A percentile compares a stretch with the other conserved stretches of the same genome.
phyloP scores from a whole-genome alignment of 768 basidiomycete species.

The Lentinula sp. region DNA sequence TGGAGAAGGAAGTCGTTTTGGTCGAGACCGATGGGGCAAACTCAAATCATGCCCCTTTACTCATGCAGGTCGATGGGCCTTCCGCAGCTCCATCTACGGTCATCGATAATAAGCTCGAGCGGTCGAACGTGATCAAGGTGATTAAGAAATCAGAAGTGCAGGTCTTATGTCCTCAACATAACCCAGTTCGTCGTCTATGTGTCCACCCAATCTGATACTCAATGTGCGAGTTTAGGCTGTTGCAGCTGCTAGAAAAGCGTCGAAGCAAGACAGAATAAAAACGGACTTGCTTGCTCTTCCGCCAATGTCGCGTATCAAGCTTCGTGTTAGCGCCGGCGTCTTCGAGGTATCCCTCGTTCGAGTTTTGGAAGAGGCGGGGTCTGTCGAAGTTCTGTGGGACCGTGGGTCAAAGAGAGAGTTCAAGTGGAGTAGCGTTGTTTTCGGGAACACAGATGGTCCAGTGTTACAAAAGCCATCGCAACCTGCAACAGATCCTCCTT shows the following conservation, averaged over 20 bases:
- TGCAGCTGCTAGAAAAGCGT: constrained; percentile 67
- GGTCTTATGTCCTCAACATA: constrained; percentile 81
- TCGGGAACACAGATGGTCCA: constrained; percentile 66
- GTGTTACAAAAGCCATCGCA: constrained; percentile 71
- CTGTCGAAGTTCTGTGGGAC: constrained; percentile 82
- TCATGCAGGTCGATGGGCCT: constrained; percentile 24
- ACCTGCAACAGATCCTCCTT: constrained; percentile 30
- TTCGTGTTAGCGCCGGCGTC: constrained; percentile 77
- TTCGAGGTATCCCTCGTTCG: constrained; percentile 80
- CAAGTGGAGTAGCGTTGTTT: constrained; percentile 77
- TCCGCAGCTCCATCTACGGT: constrained; percentile 1
- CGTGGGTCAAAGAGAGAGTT: constrained; percentile 67
- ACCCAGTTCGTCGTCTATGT: constrained; percentile 59
- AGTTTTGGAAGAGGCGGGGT: constrained; percentile 61
- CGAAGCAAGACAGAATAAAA: constrained; percentile 68
- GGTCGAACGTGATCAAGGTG: constrained; percentile 46
- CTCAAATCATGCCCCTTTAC: constrained; percentile 3
- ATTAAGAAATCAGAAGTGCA: constrained; percentile 73
- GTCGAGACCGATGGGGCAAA: constrained; percentile 29
- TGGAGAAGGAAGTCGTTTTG: constrained; percentile 78
- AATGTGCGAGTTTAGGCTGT: constrained; percentile 43
- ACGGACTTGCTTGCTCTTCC: constrained; percentile 66
- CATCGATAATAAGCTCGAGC: constrained; percentile 1
- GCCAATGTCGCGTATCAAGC: constrained; percentile 70
- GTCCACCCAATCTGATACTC: background rate